phyloP scores from a whole-genome alignment of 2,329 filamentous ascomycete species.

The Dryadomyces sulphureus region DNA sequence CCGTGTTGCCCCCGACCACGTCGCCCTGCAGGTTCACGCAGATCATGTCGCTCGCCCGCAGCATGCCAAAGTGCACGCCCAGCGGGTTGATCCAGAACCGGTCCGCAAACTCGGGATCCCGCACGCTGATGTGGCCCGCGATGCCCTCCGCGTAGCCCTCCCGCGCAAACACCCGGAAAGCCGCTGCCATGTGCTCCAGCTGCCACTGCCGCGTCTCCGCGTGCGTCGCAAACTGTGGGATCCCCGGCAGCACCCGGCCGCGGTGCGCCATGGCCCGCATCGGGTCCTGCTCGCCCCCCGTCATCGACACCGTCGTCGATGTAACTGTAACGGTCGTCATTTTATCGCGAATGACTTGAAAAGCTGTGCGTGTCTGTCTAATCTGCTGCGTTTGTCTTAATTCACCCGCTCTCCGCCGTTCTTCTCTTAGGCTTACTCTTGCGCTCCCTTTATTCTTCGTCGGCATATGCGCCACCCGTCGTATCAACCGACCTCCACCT shows the following conservation, averaged over 20 bases:
- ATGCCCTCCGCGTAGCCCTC: constrained; percentile 48
- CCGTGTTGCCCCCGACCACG: constrained; percentile 36
- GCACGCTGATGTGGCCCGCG: constrained; percentile 44
- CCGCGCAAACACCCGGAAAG: constrained; percentile 46
- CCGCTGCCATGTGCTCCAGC: constrained; percentile 35
- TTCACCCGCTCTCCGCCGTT: too few species aligned
- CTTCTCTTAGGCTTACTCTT: too few species aligned
- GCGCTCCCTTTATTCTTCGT: too few species aligned
- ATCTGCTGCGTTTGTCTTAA: too few species aligned
- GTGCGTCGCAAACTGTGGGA: constrained; percentile 6
- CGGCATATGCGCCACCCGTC: too few species aligned
- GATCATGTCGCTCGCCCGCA: constrained; percentile 43
- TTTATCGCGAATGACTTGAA: too few species aligned
- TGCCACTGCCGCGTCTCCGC: constrained; percentile 8
- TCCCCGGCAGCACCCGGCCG: constrained; percentile 5
- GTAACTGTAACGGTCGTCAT: background rate
- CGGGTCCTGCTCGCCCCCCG: background rate
- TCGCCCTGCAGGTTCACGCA: constrained; percentile 39
- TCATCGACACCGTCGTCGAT: too few species aligned
- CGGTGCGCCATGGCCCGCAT: constrained; percentile 7
- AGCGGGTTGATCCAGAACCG: constrained; percentile 50
- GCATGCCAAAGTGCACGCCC: constrained; percentile 39
- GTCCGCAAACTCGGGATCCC: constrained; percentile 39
- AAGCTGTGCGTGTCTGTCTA: too few species aligned
- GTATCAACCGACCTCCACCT: too few species aligned